Base-by-base conservation (phyloP, 2,329 filamentous ascomycete genomes). In the Aspergillus arachidicola region DNA sequence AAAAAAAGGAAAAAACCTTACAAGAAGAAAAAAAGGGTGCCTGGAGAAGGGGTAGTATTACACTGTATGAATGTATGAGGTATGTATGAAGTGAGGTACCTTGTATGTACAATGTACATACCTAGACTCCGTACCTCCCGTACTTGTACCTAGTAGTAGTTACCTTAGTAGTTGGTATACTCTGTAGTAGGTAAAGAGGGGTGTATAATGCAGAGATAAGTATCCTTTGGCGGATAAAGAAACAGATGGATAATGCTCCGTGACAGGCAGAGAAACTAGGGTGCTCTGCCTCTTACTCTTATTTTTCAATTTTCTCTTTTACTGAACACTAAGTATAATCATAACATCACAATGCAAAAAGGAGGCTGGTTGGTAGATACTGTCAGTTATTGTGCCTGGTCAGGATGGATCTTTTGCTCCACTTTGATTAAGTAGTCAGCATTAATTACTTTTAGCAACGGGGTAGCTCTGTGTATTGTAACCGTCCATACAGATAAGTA, bases 381-480 rank as follows among this genome's bases (percentile, higher is more conserved):
- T 21, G 51, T 54, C 51, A 21, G 10, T 36, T 19, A 43, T 30
- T 57, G 54, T 56, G 23, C 45, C 23, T 58, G 57, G 57, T 58
- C 10, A 43, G 21, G 21, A 32, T 41, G 23, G 56, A 28, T 23
- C 28, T n/a, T 21, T 46, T 26, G 32, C 57, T 59, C 57, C 45
- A 51, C 57, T 50, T 50, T 28, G 26, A 30, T 30, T 30, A 50
- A 41, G 46, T 50, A 16, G 46, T 32, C 16, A 30, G 26, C 16
- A 30, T 19, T 50, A 30, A 48, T 48, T 48, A 48, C 45, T 48
- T 48, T 12, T 23, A n/a, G 21, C 21, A 41, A 41, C 38, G 19
- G 38, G 36, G 6, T 7, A 41, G 38, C 16, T 6, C 19, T 41
- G 16, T 19, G 38, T 41, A 41, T 41, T 41, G 38, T 41, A n/a